Evolutionary conservation across 306 rosid genomes (phyloP).

Genomic region (Oemleria cerasiformis): DNA sequence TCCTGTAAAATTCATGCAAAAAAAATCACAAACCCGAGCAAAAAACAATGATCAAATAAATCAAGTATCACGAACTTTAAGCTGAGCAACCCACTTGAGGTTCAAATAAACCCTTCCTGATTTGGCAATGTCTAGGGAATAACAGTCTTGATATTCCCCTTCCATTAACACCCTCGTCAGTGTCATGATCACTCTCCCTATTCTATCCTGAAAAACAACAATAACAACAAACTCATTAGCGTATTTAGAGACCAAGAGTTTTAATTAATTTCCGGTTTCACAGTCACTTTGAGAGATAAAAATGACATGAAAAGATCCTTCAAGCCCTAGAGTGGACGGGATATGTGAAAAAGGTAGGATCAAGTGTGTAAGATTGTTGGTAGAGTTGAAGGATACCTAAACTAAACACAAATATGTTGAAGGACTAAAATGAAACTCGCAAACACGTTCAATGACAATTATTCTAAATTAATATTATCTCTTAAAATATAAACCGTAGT

Average conservation of each 20-base stretch:
- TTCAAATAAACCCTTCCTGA: slow-evolving; percentile 59
- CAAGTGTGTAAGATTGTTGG: no score
- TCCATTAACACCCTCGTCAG: slow-evolving; percentile 68
- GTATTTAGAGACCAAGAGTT: no score
- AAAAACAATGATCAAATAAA: neutral
- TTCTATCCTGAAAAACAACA: slow-evolving; percentile 51
- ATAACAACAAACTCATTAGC: neutral
- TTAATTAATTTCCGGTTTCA: no score
- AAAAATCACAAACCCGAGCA: neutral
- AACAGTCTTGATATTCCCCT: slow-evolving; percentile 64
- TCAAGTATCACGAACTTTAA: slow-evolving; percentile 43
- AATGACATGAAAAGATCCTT: no score
- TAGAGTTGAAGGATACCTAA: no score
- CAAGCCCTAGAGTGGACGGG: no score
- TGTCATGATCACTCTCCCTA: slow-evolving; percentile 75
- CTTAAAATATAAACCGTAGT: neutral
- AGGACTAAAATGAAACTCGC: no score
- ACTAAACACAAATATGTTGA: no score
- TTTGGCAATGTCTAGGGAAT: slow-evolving; percentile 54
- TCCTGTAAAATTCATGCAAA: neutral
- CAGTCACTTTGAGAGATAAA: no score
- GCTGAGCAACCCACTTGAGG: slow-evolving; percentile 73
- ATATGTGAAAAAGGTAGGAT: no score
- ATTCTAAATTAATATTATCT: no score
- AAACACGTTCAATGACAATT: no score